phyloP scores from a whole-genome alignment of 2,329 filamentous ascomycete genomes.

The Rutstroemia sp. region DNA sequence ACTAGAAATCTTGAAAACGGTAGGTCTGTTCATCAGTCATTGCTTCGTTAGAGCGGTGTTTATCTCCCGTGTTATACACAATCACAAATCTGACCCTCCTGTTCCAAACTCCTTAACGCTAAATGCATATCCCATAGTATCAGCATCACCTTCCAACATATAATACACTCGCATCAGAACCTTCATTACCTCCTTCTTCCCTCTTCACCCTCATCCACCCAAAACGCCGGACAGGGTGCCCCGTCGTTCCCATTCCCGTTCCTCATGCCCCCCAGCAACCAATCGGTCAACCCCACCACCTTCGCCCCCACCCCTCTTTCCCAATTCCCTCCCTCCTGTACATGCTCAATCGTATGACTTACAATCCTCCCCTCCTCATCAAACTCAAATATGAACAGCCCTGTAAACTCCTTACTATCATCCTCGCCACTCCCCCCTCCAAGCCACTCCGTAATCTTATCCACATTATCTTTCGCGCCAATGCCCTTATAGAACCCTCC shows the following conservation, averaged over 20 bases:
- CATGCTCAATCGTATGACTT: constrained; percentile 90
- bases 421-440: constrained; percentile 43
- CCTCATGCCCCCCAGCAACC: constrained; percentile 75
- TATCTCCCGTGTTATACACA: neutral
- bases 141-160: neutral
- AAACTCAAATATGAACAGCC: constrained; percentile 93
- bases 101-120: neutral
- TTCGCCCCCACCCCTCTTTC: constrained; percentile 73
- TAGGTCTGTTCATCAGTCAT: neutral
- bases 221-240: constrained; percentile 27
- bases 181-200: neutral
- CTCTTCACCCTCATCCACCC: neutral
- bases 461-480: constrained; percentile 39
- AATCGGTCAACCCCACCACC: constrained; percentile 88
- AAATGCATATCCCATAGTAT: neutral
- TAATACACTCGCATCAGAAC: neutral
- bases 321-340: constrained; percentile 75
- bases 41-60: constrained; percentile 7
- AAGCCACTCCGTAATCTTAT: constrained; percentile 43
- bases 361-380: constrained; percentile 77
- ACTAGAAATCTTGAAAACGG: too few species aligned
- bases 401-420: constrained; percentile 72
- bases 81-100: neutral
- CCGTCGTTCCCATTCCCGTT: constrained; percentile 21
- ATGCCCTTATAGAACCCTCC: constrained; percentile 38